Base-by-base conservation (phyloP, 352 stramenopile species). In the Phytophthora sojae region DNA sequence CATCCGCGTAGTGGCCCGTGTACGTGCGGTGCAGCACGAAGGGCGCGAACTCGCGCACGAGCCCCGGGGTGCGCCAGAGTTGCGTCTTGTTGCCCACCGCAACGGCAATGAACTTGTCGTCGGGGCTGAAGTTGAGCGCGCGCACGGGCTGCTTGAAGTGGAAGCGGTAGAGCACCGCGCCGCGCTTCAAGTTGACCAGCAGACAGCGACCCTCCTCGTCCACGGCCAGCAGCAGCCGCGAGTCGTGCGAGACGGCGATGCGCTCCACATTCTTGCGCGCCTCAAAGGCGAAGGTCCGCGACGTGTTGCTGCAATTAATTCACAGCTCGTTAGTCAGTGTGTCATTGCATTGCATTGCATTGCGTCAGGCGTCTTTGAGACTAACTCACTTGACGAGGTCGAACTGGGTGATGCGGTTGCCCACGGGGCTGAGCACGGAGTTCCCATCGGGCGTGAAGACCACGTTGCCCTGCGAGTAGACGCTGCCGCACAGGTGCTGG, bases 391-490 rank as follows among this genome's bases (percentile, higher is more conserved):
- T 94, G 81, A 96, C 89, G 76, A 98, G 83, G 68, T 98, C 95
- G 72, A 98, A 98, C 68, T 97, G 88, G 25, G 92, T 97, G 74
- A 98, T 96, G 69, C 95, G 92, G 80, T 98, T 98, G 54, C 95
- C 92, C 37, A 98, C 95, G 37, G 95, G 91, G 59, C 89, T 97
- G 56, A 98, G 80, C 51, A 98, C 82, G 42, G 83, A 92, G 78
- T 98, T 98, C 56, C 95, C 93, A 53, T 98, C 93, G 21, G 94
- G 91, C 53, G 95, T 97, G 75, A 98, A 98, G 35, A 97, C 69
- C 14, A 98, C 85, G 71, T 98, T 98, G 69, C 93, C 95, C 77
- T 97, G 90, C 56, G 91, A 95, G 81, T 98, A 98, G 50, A 98
- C 94, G 55, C 89, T 97, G 74, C 95, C 95, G 71, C 94, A 97